Evolutionary conservation across 2,329 filamentous ascomycete species (phyloP), one percentile per base, ranked within the genome.

Genomic region (Pestalotiopsis sp.): DNA sequence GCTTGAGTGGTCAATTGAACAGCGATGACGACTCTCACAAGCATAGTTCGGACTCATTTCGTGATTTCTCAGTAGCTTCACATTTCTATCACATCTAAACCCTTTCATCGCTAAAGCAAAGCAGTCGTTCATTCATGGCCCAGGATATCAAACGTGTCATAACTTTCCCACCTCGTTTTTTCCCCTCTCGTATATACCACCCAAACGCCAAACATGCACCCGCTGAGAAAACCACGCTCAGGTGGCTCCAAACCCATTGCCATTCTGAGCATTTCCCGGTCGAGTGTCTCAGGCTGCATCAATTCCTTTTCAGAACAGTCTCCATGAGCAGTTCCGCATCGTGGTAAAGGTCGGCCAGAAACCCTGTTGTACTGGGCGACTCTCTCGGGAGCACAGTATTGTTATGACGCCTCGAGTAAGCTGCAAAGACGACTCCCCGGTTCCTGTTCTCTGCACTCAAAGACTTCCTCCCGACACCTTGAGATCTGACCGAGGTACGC

Each of bases 381-480:
- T 62, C 59, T 20, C 31, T 62, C 13, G 59, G 59, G 27, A 62
- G 27, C 17, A 62, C 25, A 11, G 59, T 79, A 27, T 81, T 82
- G 7, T 74, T 75, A 57, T 80, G 78, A 17, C 85, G 84, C 70
- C 84, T 84, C 25, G 86, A 81, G 71, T 88, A 88, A 0, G 85
- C 87, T 0, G 86, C 86, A 67, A 89, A 89, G 4, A 88, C 83
- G 68, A 89, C 85, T 60, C 86, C 87, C 39, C 85, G 81, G 71
- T 87, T 83, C 65, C 81, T 80, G 2, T 41, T 52, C 17, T 52
- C 60, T 27, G n/a, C 27, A 27, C 41, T 41, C 68, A 71, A 66
- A 71, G 73, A 11, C n/a, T 36, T 66, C 12, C 31, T 41, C 14
- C 45, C 64, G n/a, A 49, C 23, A 14, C 31, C 56, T n/a, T 41